Conservation (phyloP, 116 monocot genomes). For the Zostera marina region DNA sequence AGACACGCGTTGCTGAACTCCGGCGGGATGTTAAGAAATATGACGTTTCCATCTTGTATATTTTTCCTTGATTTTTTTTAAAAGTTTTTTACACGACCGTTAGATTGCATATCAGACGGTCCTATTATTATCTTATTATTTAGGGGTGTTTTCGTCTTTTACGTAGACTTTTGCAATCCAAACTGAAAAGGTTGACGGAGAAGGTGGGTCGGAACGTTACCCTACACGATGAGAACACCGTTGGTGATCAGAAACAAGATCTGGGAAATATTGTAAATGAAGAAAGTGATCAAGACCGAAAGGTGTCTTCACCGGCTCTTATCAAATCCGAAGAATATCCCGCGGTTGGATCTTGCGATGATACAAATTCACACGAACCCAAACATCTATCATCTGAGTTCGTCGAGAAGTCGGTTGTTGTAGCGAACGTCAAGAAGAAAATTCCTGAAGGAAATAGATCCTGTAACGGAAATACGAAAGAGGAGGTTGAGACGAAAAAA, state of each 20-base stretch:
- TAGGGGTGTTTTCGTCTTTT: background rate
- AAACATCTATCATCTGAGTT: background rate
- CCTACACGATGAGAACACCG: background rate
- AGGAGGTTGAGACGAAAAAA: background rate
- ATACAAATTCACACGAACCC: background rate
- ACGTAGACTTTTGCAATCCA: background rate
- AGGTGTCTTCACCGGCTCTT: background rate
- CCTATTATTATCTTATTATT: background rate
- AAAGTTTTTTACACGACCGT: background rate
- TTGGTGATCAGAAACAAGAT: background rate
- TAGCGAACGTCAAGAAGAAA: constrained; percentile 5
- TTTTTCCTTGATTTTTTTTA: background rate
- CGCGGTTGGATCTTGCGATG: background rate
- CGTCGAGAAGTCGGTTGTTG: constrained; percentile 4
- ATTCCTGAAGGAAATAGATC: constrained; percentile 10
- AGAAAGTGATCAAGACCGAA: background rate
- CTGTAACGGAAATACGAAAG: constrained; percentile 15
- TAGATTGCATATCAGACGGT: background rate
- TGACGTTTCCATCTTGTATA: constrained; percentile 78
- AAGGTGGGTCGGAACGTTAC: background rate
- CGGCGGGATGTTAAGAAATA: constrained; percentile 60
- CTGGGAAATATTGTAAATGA: background rate
- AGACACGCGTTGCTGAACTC: constrained; percentile 70
- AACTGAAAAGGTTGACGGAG: background rate
- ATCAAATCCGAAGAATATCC: background rate